Conservation (phyloP, 805 yeast genomes). For the Candida endomychidarum region DNA sequence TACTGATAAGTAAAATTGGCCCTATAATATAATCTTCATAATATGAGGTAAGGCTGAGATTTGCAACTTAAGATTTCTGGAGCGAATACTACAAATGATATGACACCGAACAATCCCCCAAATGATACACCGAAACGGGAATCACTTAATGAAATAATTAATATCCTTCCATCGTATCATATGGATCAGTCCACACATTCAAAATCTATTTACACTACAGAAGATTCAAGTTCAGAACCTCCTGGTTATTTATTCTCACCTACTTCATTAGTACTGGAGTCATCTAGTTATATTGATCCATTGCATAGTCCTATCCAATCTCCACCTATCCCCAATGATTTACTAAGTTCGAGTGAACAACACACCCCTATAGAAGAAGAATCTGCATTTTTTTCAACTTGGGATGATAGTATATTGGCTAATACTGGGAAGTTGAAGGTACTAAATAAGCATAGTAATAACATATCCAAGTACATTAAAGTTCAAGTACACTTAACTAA, state of each 20-base stretch:
- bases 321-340: no score
- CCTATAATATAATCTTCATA: no score
- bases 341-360: no score
- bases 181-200: slow-evolving; percentile 36
- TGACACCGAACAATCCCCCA: background rate
- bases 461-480: slow-evolving; percentile 24
- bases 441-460: slow-evolving; percentile 29
- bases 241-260: slow-evolving; percentile 33
- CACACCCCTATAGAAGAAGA: no score
- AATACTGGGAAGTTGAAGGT: slow-evolving; percentile 35
- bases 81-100: slow-evolving; percentile 1
- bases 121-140: slow-evolving; percentile 6
- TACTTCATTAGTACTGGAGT: background rate
- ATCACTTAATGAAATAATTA: slow-evolving; percentile 22
- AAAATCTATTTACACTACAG: slow-evolving; percentile 5
- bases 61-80: no score
- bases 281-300: background rate
- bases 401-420: slow-evolving; percentile 38
- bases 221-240: slow-evolving; percentile 28
- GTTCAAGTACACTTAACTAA: slow-evolving; percentile 35
- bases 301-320: background rate
- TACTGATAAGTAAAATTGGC: no score
- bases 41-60: no score
- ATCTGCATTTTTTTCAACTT: slow-evolving; percentile 9
- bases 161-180: slow-evolving; percentile 41